Conservation (phyloP, 2,329 filamentous ascomycete genomes). For the Dryadomyces quercus-mongolicae region DNA sequence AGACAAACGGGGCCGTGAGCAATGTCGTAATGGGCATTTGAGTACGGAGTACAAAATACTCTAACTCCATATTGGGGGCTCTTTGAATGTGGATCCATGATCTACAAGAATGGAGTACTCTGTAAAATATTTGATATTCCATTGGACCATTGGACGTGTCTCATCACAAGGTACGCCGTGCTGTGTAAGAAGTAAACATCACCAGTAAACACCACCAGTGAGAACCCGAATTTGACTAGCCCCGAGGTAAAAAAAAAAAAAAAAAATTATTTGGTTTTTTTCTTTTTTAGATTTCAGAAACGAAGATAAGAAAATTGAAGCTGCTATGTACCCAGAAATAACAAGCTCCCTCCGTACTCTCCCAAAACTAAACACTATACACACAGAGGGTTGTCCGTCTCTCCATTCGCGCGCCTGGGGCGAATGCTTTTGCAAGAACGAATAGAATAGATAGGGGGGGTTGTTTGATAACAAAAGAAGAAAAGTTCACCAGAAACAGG, state of each 20-base stretch:
- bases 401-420: constrained; percentile 5
- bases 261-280: neutral
- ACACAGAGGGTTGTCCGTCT: neutral
- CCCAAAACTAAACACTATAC: neutral
- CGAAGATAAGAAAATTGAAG: neutral
- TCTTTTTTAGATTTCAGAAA: neutral
- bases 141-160: too few species aligned
- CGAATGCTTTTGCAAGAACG: neutral
- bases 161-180: too few species aligned
- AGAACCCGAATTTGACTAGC: neutral
- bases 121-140: too few species aligned
- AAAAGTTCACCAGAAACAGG: neutral
- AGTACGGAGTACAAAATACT: too few species aligned
- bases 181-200: too few species aligned
- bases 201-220: neutral
- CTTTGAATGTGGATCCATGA: too few species aligned
- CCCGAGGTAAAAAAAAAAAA: neutral
- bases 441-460: neutral
- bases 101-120: too few species aligned
- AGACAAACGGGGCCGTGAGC: too few species aligned
- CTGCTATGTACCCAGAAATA: neutral
- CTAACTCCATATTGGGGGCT: too few species aligned
- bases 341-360: neutral
- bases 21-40: too few species aligned
- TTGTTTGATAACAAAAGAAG: neutral